Evolutionary conservation across 2,329 filamentous ascomycete genomes (phyloP), one percentile per base, ranked within the genome.

Genomic region (Microascus cirrosus): DNA sequence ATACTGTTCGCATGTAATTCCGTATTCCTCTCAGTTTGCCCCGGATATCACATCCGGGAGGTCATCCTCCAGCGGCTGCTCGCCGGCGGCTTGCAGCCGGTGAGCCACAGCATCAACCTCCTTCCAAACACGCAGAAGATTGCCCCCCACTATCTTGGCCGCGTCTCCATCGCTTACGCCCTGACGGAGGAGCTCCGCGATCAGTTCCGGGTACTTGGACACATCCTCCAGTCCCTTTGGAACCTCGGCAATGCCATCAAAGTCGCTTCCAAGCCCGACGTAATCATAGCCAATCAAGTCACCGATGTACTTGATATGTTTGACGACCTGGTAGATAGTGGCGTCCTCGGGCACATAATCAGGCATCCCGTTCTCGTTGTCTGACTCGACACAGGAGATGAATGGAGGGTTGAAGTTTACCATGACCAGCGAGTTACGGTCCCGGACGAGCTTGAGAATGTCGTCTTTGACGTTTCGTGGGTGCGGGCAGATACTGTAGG

Each of bases 381-480:
- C 77, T 1, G 78, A 74, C 11, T 81, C 78, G 1, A 79, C 75
- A 69, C 92, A 96, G 32, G 86, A 89, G 61, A 96, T 83, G 69
- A 96, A 96, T 20, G 85, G 84, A 0, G 90, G 89, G 18, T 82
- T 76, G 66, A 96, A 95, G 69, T 95, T 96, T 61, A 96, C 83
- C 90, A 96, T 95, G 57, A 96, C 89, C 11, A 97, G 65, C 2
- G 87, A 87, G 61, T 86, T 82, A 2, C 80, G 83, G 65, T 82
- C 70, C 69, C 89, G 89, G 42, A 96, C 88, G 1, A 94, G 75
- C 45, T 86, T 73, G 8, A 97, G 75, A 15, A 96, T 83, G 58
- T 92, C 81, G 62, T 97, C 91, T 1, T 89, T 89, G 8, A 95
- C 92, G 65, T 97, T 97, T 36, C 93, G 83, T 11, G 91, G 90